These are phyloP conservation scores for Hirsutella thompsonii DNA, from an alignment of 2,329 filamentous ascomycete genomes.

Conservation along the genomic window DNA sequence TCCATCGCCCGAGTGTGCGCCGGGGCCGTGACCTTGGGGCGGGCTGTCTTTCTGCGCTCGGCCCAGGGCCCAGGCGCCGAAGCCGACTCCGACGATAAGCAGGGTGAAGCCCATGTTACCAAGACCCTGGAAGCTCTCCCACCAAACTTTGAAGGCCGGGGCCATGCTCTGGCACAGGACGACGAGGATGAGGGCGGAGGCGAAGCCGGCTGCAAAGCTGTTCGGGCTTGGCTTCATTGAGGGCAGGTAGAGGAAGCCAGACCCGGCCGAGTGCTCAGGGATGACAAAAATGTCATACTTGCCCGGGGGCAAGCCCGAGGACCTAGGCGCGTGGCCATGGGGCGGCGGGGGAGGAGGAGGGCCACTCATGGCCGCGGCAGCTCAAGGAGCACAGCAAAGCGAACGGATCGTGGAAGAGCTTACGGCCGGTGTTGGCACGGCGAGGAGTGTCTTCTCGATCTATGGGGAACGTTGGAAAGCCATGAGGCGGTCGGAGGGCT, in stretches of 20 bases:
- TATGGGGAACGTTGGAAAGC: too few species aligned
- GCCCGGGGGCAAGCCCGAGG: constrained; percentile 62
- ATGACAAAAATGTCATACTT: constrained; percentile 98
- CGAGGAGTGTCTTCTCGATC: not conserved
- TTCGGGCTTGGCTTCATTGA: constrained; percentile 77
- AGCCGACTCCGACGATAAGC: constrained; percentile 58
- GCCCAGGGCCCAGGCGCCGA: constrained; percentile 59
- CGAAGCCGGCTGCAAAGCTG: constrained; percentile 81
- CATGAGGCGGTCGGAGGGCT: constrained; percentile 9
- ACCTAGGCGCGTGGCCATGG: constrained; percentile 66
- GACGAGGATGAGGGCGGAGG: constrained; percentile 59
- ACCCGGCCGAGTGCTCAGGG: constrained; percentile 77
- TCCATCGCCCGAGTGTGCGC: constrained; percentile 8
- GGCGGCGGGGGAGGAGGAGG: constrained; percentile 63
- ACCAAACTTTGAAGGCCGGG: constrained; percentile 64
- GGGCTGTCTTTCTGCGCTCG: constrained; percentile 21
- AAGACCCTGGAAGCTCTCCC: constrained; percentile 54
- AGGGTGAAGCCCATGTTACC: constrained; percentile 63
- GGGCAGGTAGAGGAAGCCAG: constrained; percentile 88
- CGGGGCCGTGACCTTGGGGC: constrained; percentile 8
- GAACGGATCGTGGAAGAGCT: not conserved
- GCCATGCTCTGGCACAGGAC: constrained; percentile 60
- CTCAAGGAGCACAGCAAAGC: constrained; percentile 1
- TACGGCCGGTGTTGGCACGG: not conserved
- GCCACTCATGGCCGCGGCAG: constrained; percentile 28